These are phyloP conservation scores for Phytophthora citrophthora DNA, from an alignment of 352 stramenopile species.

Conservation along the genomic window DNA sequence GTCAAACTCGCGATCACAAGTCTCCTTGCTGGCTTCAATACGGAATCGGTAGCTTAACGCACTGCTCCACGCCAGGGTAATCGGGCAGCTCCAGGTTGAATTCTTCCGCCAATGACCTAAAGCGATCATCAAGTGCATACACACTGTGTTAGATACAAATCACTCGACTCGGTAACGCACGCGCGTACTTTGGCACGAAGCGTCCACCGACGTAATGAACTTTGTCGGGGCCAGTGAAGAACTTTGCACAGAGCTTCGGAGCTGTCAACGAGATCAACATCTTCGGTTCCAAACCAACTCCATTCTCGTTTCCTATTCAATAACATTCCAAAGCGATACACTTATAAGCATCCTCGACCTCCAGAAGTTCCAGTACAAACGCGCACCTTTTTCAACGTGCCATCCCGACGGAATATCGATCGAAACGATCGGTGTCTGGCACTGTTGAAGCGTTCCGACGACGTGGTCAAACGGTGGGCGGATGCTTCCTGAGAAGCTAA, in stretches of 20 bases:
- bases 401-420: slow-evolving; percentile 99
- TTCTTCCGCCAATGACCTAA: slow-evolving; percentile 60
- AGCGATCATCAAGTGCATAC: too few species aligned
- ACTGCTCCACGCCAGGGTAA: slow-evolving; percentile 70
- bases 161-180: too few species aligned
- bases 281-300: slow-evolving; percentile 86
- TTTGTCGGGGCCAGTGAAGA: slow-evolving; percentile 81
- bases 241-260: slow-evolving; percentile 93
- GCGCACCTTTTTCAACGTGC: slow-evolving; percentile 93
- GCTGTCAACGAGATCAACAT: slow-evolving; percentile 98
- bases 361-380: neutral
- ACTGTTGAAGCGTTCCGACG: slow-evolving; percentile 71
- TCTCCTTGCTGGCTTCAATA: slow-evolving; percentile 33
- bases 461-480: slow-evolving; percentile 92
- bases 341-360: neutral
- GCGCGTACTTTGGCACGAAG: slow-evolving; percentile 91
- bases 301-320: slow-evolving; percentile 66
- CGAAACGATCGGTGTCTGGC: slow-evolving; percentile 89
- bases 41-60: slow-evolving; percentile 54
- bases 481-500: slow-evolving; percentile 93
- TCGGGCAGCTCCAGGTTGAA: slow-evolving; percentile 69
- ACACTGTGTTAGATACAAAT: too few species aligned
- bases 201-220: slow-evolving; percentile 97
- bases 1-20: slow-evolving; percentile 13
- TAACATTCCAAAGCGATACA: neutral